These are phyloP conservation scores for Colletotrichum caudatum DNA, from an alignment of 2,329 filamentous ascomycete genomes.

Conservation along the genomic window DNA sequence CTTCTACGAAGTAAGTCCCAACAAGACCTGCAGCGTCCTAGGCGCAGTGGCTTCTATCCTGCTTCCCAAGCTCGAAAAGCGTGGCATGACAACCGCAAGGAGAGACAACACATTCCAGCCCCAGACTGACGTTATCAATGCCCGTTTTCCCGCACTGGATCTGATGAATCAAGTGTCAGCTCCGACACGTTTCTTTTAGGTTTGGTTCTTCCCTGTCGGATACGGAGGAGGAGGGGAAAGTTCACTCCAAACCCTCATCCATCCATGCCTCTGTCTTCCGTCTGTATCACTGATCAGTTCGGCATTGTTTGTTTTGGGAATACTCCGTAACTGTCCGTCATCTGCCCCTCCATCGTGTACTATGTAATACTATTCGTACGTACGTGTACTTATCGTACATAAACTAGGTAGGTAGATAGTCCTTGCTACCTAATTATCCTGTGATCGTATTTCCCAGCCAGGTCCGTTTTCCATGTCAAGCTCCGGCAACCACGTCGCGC, in stretches of 20 bases:
- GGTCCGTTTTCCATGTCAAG: constrained; percentile 14
- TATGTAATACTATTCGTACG: not conserved
- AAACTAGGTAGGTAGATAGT: not conserved
- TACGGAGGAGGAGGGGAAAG: not conserved
- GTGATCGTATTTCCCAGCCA: constrained; percentile 14
- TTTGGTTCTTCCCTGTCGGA: not conserved
- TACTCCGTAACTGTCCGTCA: not conserved
- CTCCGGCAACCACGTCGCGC: constrained; percentile 30
- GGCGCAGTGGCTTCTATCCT: not conserved
- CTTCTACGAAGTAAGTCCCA: constrained; percentile 3
- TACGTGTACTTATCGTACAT: not conserved
- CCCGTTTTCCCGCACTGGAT: constrained; percentile 16
- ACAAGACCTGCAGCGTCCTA: constrained; percentile 3
- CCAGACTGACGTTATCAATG: constrained; percentile 4
- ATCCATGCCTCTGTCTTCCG: not conserved
- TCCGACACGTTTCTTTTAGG: constrained; percentile 25
- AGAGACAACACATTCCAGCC: constrained; percentile 23
- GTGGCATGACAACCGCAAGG: not conserved
- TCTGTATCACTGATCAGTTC: not conserved
- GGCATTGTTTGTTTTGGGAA: not conserved
- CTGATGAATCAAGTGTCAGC: constrained; percentile 24
- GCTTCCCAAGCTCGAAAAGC: not conserved
- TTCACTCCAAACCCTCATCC: not conserved
- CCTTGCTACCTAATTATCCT: not conserved
- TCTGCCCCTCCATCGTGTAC: not conserved